phyloP scores from a whole-genome alignment of 1,284 basidiomycete genomes.

The Neolentinus lepideus region DNA sequence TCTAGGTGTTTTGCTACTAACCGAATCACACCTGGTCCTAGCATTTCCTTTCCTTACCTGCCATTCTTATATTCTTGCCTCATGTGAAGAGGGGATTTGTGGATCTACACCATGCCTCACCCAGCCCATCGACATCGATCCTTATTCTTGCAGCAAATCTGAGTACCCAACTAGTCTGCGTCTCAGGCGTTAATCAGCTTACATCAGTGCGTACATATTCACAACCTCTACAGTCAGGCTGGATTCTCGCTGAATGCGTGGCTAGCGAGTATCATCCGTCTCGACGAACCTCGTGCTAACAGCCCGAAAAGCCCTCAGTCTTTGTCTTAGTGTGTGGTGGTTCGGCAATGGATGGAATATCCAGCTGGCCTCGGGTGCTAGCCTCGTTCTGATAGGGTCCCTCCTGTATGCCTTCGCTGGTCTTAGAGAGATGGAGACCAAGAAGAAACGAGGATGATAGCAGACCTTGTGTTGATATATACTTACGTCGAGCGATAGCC shows the following conservation, averaged over 20 bases:
- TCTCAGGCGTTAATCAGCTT: conserved; percentile 80
- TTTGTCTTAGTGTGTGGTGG: conserved; percentile 73
- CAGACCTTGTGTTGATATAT: no score
- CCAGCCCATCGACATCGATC: conserved; percentile 26
- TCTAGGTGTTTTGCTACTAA: background rate
- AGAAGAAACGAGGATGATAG: background rate
- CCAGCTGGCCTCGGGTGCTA: conserved; percentile 51
- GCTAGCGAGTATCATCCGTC: conserved; percentile 62
- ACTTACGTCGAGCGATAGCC: no score
- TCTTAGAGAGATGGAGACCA: background rate
- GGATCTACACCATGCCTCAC: conserved; percentile 28
- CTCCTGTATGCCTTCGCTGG: conserved; percentile 34
- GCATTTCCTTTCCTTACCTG: conserved; percentile 69
- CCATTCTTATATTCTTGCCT: conserved; percentile 59
- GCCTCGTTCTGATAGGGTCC: conserved; percentile 62
- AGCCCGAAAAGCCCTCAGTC: conserved; percentile 60
- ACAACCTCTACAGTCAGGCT: background rate
- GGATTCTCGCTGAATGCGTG: conserved; percentile 4
- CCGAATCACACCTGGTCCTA: conserved; percentile 17
- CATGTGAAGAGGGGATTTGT: conserved; percentile 49
- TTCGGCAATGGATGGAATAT: conserved; percentile 63
- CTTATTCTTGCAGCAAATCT: conserved; percentile 63
- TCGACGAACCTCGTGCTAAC: conserved; percentile 70
- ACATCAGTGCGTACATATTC: conserved; percentile 53
- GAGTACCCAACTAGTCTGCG: conserved; percentile 78